Base-by-base conservation (phyloP, 257 asterid genomes). In the Fraxinus pennsylvanica region DNA sequence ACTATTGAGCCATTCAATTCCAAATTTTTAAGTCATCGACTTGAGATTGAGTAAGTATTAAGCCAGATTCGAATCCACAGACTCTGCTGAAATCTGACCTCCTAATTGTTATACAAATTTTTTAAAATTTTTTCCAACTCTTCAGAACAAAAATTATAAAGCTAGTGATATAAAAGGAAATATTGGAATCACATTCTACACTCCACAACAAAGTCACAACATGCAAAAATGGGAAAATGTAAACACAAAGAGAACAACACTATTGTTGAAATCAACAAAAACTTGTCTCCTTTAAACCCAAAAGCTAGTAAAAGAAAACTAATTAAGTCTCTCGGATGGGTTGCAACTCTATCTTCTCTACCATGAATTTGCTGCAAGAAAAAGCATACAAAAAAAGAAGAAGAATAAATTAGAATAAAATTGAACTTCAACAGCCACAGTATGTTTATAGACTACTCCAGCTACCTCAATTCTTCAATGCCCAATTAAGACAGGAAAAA, bases 291-390 rank as follows among this genome's bases (percentile, higher is more conserved):
- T 21, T 45, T 63, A n/a, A 78, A 78, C 73, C 75, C 76, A 68
- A 21, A 25, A 35, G 38, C 15, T 25, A 70, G 54, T 7, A 54
- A 68, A 25, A 32, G 10, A 78, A 74, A 50, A 59, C 70, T 39
- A 10, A 22, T 36, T 79, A 0, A 63, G 6, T 25, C 35, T 22
- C 68, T 63, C 19, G 17, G 10, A 25, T 61, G 6, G 15, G 35
- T 43, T 36, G 59, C 65, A 1, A 6, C 4, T 19, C 79, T 25
- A 41, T n/a, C 27, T 36, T 36, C 38, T 47, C 63, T 1, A 29
- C 76, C 81, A 43, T 27, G 74, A 74, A 43, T 30, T 33, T 43
- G 68, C 85, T 84, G 85, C 78, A 81, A 32, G 35, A 19, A 19
- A 52, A 43, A 72, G 0, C 45, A 14, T 45, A 13, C 19, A 10